Evolutionary conservation across 805 yeast genomes (phyloP), one percentile per base, ranked within the genome.

Genomic region (Suhomyces pyralidae): DNA sequence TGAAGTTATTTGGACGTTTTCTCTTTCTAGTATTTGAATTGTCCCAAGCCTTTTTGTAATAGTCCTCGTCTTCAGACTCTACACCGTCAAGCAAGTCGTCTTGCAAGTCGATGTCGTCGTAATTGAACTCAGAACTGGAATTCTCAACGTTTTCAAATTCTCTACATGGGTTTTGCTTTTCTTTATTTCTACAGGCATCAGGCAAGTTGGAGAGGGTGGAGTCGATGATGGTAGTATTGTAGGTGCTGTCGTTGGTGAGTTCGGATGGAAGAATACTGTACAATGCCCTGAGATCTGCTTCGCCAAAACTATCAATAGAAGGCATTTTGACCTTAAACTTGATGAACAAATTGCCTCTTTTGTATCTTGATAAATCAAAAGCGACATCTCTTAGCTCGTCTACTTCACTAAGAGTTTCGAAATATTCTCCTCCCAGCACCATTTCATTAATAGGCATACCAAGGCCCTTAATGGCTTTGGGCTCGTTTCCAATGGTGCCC

Each of bases 381-480:
- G 57, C 53, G 5, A 56, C 55, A 7, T 62, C 65, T 8, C 50
- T 50, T 25, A 47, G 45, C n/a, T 58, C 58, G 12, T 60, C 54
- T 0, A 53, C 49, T 7, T 58, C 57, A 3, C 52, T 55, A 9
- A 55, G 47, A 2, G 59, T 61, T 42, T 74, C 73, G 45, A 54
- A 58, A 48, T 59, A 65, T 25, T 59, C 57, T 3, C 72, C 73
- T 34, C 66, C 63, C 2, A 46, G 54, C n/a, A 58, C 51, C 3
- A 56, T 52, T 20, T 60, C 60, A 26, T 57, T 59, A 34, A 78
- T 72, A 12, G 92, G 91, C 90, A 85, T 85, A 6, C 92, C 92
- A 46, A 70, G 64, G 1, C 80, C 80, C 51, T 71, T 70, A 3
- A 81, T 69, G 17, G 77, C 63, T 56, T 82, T 83, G 12, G 82